A percentile compares a stretch with the other conserved stretches of the same genome.
phyloP scores from a whole-genome alignment of 192 early-diverging fungal species.

The Linnemannia zychae region DNA sequence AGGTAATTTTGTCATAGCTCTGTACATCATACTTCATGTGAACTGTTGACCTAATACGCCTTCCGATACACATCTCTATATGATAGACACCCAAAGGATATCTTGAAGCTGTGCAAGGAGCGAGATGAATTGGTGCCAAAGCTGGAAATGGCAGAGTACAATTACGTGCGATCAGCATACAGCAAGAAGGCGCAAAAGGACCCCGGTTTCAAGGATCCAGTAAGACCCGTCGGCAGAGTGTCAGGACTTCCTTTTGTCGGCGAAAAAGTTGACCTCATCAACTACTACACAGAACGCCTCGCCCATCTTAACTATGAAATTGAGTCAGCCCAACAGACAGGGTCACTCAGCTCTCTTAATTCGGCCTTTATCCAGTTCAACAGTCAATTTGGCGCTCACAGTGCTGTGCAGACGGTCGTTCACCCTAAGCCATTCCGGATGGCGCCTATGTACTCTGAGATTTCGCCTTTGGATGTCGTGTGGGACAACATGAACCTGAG shows the following conservation, averaged over 20 bases:
- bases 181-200: constrained; percentile 19
- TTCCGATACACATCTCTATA: neutral
- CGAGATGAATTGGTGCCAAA: constrained; percentile 62
- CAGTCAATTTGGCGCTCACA: constrained; percentile 80
- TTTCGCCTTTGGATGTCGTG: constrained; percentile 81
- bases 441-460: constrained; percentile 72
- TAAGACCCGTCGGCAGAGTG: constrained; percentile 69
- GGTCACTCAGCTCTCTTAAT: constrained; percentile 54
- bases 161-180: constrained; percentile 57
- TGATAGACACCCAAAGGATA: constrained; percentile 60
- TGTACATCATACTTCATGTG: neutral
- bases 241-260: constrained; percentile 62
- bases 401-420: constrained; percentile 77
- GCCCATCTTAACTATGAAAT: constrained; percentile 64
- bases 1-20: constrained; percentile 40
- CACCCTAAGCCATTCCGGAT: constrained; percentile 73
- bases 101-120: constrained; percentile 63
- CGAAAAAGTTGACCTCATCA: constrained; percentile 75
- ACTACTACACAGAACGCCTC: constrained; percentile 59
- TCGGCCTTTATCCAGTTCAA: constrained; percentile 90
- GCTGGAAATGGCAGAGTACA: constrained; percentile 68
- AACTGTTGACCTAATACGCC: neutral
- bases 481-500: constrained; percentile 83
- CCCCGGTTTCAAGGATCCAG: constrained; percentile 25
- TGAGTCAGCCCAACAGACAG: constrained; percentile 41